phyloP scores from a whole-genome alignment of 2,329 filamentous ascomycete species.

The Paradendryphiella salina region DNA sequence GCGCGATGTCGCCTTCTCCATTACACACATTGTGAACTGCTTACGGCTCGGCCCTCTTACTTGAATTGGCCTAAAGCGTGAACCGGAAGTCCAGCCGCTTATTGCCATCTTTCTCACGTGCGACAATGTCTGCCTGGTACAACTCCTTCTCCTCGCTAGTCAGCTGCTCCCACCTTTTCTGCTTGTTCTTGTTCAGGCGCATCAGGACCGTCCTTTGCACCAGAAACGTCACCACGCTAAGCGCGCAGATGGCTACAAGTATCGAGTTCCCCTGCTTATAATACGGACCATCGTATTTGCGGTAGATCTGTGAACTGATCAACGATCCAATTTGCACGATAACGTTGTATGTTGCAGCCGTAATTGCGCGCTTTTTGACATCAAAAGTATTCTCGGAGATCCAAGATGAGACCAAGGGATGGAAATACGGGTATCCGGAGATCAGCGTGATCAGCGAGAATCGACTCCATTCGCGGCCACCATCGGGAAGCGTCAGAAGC shows the following conservation, averaged over 20 bases:
- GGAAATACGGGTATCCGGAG: constrained; percentile 49
- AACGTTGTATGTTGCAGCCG: constrained; percentile 65
- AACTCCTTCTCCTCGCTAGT: constrained; percentile 52
- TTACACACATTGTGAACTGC: background rate
- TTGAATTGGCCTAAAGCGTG: constrained; percentile 19
- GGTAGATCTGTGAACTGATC: constrained; percentile 53
- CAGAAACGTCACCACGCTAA: constrained; percentile 55
- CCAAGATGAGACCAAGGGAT: constrained; percentile 64
- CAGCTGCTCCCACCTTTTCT: constrained; percentile 55
- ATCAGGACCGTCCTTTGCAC: constrained; percentile 53
- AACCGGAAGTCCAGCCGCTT: constrained; percentile 49
- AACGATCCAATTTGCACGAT: constrained; percentile 48
- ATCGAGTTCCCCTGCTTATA: constrained; percentile 59
- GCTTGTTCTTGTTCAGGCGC: constrained; percentile 42
- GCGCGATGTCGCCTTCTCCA: background rate
- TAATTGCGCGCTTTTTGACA: constrained; percentile 64
- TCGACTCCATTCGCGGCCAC: constrained; percentile 44
- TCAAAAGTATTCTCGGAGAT: constrained; percentile 65
- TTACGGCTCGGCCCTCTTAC: background rate
- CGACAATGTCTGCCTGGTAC: constrained; percentile 51
- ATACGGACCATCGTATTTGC: constrained; percentile 57
- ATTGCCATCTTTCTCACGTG: constrained; percentile 43
- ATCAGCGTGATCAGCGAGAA: constrained; percentile 48
- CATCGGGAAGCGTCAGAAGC: constrained; percentile 41
- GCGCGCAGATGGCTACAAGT: constrained; percentile 54